Percentiles rank a stretch among this genome's conserved stretches.
phyloP scores from a whole-genome alignment of 176 grass and related monocot genomes.

The Aegilops bicornis region DNA sequence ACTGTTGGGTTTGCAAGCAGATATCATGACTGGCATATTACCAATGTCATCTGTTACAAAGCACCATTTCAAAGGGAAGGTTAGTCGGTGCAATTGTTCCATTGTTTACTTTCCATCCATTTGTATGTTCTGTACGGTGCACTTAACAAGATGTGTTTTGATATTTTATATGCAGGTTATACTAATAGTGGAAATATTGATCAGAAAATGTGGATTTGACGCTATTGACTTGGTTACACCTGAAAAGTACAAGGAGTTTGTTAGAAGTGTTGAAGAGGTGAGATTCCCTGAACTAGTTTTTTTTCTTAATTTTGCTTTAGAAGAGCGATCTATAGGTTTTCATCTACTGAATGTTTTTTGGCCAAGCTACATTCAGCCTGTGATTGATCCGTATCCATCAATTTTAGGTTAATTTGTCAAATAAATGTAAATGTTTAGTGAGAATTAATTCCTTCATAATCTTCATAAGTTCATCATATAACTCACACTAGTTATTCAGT shows the following conservation, averaged over 20 bases:
- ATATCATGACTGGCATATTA: constrained; percentile 78
- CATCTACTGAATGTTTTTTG: neutral
- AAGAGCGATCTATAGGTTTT: neutral
- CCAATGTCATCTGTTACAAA: constrained; percentile 68
- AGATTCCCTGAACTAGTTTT: neutral
- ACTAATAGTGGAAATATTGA: constrained; percentile 85
- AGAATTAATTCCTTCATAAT: neutral
- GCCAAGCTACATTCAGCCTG: neutral
- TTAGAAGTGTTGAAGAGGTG: constrained; percentile 71
- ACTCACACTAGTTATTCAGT: neutral
- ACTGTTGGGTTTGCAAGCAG: constrained; percentile 60
- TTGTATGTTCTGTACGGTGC: constrained; percentile 5
- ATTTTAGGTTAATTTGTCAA: neutral
- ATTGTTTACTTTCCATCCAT: constrained; percentile 10
- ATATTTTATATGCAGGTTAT: constrained; percentile 56
- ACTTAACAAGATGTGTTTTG: neutral
- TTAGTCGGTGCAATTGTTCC: constrained; percentile 28
- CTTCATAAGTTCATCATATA: neutral
- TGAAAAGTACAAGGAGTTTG: constrained; percentile 70
- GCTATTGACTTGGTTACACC: constrained; percentile 56
- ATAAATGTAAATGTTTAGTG: neutral
- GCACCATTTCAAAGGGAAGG: constrained; percentile 92
- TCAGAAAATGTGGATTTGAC: constrained; percentile 88
- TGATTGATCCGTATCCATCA: neutral
- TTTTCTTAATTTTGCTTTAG: neutral